These are phyloP conservation scores for Galium porrigens DNA, from an alignment of 305 asterid genomes.

Conservation along the genomic window DNA sequence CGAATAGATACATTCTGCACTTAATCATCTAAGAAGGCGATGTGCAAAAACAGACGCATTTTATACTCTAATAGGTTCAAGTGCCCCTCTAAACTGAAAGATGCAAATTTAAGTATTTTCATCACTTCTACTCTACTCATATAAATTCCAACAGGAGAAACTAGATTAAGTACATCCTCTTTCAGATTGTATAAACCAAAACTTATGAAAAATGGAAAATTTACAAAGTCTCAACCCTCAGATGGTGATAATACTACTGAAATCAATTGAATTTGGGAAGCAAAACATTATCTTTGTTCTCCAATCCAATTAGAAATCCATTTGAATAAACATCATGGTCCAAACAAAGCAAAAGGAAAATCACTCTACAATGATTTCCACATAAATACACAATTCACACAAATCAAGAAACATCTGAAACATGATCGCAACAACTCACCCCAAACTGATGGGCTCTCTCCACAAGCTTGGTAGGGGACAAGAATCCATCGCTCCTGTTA, in stretches of 20 bases:
- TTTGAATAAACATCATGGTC: background rate
- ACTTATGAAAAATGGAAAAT: background rate
- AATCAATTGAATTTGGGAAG: background rate
- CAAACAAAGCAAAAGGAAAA: background rate
- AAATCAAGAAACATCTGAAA: background rate
- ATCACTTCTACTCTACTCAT: background rate
- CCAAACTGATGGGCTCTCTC: constrained; percentile 92
- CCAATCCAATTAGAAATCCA: background rate
- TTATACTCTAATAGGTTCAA: background rate
- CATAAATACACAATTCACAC: background rate
- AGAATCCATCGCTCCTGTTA: constrained; percentile 73
- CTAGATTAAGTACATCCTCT: background rate
- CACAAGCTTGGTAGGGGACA: constrained; percentile 80
- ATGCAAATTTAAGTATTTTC: background rate
- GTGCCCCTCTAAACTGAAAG: background rate
- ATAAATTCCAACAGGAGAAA: background rate
- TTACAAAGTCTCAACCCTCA: background rate
- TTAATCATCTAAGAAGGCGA: background rate
- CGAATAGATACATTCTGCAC: background rate
- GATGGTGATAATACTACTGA: background rate
- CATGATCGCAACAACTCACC: constrained; percentile 31
- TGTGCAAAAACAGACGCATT: background rate
- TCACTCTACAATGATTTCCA: background rate
- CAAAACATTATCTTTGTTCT: background rate
- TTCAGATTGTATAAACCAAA: background rate